Evolutionary conservation across 768 basidiomycete species (phyloP).

Genomic region (Lactarius indigo): DNA sequence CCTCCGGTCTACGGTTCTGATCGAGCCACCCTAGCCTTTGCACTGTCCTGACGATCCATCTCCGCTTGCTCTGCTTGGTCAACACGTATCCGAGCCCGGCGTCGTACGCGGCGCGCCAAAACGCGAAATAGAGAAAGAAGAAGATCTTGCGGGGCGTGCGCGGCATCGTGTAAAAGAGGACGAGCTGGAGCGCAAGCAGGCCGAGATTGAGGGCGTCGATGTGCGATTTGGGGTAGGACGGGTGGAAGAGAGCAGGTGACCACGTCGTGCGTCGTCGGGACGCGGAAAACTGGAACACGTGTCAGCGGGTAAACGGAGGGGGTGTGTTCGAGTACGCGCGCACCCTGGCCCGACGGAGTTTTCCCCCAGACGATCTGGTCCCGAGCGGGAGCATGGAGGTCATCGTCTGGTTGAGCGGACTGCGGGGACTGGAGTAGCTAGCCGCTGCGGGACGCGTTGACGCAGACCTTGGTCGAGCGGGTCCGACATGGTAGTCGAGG

Average conservation of each 20-base stretch:
- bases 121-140: constrained; percentile 87
- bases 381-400: neutral
- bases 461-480: constrained; percentile 9
- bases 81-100: constrained; percentile 91
- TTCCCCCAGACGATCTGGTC: constrained; percentile 79
- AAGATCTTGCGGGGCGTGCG: constrained; percentile 53
- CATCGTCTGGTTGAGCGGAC: neutral
- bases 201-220: constrained; percentile 83
- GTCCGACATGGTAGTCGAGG: constrained; percentile 17
- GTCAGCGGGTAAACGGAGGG: neutral
- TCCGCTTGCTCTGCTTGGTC: constrained; percentile 92
- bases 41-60: constrained; percentile 86
- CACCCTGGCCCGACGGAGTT: constrained; percentile 77
- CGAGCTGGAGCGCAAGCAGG: constrained; percentile 70
- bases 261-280: constrained; percentile 90
- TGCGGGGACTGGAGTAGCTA: neutral
- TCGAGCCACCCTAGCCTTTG: constrained; percentile 89
- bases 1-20: constrained; percentile 51
- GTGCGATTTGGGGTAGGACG: constrained; percentile 80
- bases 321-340: constrained; percentile 22
- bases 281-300: constrained; percentile 70
- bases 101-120: constrained; percentile 92
- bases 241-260: constrained; percentile 83
- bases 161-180: constrained; percentile 68
- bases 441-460: constrained; percentile 4